Evolutionary conservation across 2,329 filamentous ascomycete genomes (phyloP).

Genomic region (Penicillium sp.): DNA sequence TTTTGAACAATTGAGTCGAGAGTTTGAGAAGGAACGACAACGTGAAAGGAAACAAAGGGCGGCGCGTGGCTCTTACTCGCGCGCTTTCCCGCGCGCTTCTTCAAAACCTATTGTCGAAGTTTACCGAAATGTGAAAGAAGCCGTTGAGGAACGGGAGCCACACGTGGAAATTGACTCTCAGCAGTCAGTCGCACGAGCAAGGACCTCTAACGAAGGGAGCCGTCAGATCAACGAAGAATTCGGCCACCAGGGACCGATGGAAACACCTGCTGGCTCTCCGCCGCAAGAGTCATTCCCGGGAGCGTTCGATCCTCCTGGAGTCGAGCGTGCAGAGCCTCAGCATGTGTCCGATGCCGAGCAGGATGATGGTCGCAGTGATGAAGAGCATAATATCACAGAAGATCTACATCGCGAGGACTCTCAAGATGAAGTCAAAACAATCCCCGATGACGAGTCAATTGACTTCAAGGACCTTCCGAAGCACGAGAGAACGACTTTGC

Average conservation of each 20-base stretch:
- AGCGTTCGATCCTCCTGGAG: constrained; percentile 39
- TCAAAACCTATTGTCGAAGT: constrained; percentile 96
- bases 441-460: constrained; percentile 49
- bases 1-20: constrained; percentile 91
- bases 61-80: constrained; percentile 66
- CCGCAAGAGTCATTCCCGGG: constrained; percentile 27
- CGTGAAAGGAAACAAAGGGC: constrained; percentile 75
- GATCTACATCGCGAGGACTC: constrained; percentile 56
- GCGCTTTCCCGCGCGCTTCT: constrained; percentile 81
- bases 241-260: constrained; percentile 18
- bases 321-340: constrained; percentile 43
- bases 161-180: constrained; percentile 55
- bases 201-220: constrained; percentile 29
- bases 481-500: constrained; percentile 84
- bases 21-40: constrained; percentile 91
- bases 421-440: constrained; percentile 49
- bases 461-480: constrained; percentile 73
- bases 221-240: constrained; percentile 24
- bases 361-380: constrained; percentile 64
- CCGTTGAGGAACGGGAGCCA: constrained; percentile 72
- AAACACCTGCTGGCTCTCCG: constrained; percentile 26
- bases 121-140: constrained; percentile 88
- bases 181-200: constrained; percentile 21
- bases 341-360: constrained; percentile 62
- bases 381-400: constrained; percentile 62